Evolutionary conservation across 345 rosid genomes (phyloP).

Genomic region (Aquilaria malaccensis): DNA sequence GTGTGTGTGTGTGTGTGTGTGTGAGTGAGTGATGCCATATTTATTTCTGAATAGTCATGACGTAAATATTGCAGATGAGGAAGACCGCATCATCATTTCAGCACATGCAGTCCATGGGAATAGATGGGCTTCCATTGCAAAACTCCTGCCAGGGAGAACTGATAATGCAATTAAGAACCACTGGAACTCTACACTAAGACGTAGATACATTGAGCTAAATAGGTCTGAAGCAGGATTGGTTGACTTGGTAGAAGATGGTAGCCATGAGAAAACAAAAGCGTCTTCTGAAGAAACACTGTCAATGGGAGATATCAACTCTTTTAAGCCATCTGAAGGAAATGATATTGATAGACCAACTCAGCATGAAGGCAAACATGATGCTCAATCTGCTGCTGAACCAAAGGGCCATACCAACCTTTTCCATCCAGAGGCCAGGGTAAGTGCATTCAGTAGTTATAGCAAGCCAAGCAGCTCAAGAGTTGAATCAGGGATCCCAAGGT

Average conservation of each 20-base stretch:
- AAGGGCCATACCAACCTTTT: conserved; percentile 19
- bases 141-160: conserved; percentile 66
- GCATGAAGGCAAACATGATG: conserved; percentile 19
- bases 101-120: conserved; percentile 68
- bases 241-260: conserved; percentile 21
- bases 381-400: conserved; percentile 18
- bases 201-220: conserved; percentile 30
- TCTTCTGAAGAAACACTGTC: conserved; percentile 34
- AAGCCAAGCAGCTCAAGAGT: conserved; percentile 23
- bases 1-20: too few species aligned
- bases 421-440: conserved; percentile 50
- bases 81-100: conserved; percentile 54
- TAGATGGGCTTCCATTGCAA: conserved; percentile 83
- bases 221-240: conserved; percentile 15
- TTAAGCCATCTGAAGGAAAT: conserved; percentile 15
- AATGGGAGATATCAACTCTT: conserved; percentile 24
- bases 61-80: conserved; percentile 44
- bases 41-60: too few species aligned
- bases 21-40: too few species aligned
- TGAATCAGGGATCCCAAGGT: conserved; percentile 20
- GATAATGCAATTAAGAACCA: conserved; percentile 85
- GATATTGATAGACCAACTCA: conserved; percentile 21
- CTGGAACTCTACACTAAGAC: conserved; percentile 75
- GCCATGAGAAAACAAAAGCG: conserved; percentile 32
- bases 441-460: conserved; percentile 63